A percentile compares a stretch with the other conserved stretches of the same genome.
Conservation (phyloP, 2,329 filamentous ascomycete species). For the Beauveria asiatica region DNA sequence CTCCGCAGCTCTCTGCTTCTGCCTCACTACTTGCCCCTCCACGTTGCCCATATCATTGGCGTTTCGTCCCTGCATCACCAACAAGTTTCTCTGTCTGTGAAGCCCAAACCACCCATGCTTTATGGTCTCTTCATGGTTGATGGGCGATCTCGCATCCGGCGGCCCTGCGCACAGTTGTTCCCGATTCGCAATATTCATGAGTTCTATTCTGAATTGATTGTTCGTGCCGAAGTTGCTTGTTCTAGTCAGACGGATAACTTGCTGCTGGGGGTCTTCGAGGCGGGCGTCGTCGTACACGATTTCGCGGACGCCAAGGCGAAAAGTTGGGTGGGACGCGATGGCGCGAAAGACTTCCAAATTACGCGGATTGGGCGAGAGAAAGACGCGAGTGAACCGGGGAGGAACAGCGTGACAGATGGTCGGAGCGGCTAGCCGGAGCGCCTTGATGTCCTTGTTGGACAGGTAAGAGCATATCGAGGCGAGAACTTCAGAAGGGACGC, state of each 20-base stretch:
- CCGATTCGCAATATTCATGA: too few relatives aligned
- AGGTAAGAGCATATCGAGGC: not conserved
- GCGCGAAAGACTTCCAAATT: slow-evolving; percentile 28
- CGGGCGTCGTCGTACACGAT: slow-evolving; percentile 31
- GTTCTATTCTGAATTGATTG: too few relatives aligned
- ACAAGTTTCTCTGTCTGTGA: not conserved
- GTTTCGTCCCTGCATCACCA: not conserved
- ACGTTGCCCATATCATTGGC: not conserved
- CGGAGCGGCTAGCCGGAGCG: not conserved
- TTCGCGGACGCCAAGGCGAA: slow-evolving; percentile 24
- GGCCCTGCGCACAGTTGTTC: too few relatives aligned
- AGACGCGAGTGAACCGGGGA: slow-evolving; percentile 21
- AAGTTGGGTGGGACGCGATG: slow-evolving; percentile 27
- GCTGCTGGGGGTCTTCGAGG: not conserved
- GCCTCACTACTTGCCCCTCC: not conserved
- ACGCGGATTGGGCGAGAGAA: slow-evolving; percentile 29
- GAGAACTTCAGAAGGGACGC: not conserved
- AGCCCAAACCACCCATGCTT: not conserved
- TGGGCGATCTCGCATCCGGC: too few relatives aligned
- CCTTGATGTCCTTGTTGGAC: not conserved
- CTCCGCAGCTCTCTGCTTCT: not conserved
- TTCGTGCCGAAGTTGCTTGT: too few relatives aligned
- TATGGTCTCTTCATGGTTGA: not conserved
- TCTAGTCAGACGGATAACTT: not conserved
- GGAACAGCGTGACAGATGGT: not conserved